Conservation (phyloP, 345 rosid genomes). For the Bretschneidera sinensis region DNA sequence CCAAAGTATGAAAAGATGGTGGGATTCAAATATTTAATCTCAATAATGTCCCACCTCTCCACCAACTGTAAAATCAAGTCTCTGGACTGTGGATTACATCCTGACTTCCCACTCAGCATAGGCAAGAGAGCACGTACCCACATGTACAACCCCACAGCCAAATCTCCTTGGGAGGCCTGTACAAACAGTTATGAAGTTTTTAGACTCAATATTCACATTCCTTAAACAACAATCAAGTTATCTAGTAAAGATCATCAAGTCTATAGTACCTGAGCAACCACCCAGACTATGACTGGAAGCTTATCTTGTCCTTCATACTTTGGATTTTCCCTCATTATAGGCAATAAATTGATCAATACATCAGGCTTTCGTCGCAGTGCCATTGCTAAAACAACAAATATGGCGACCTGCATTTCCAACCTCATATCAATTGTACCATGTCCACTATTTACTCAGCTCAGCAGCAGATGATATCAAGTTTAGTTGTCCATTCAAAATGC, state of each 20-base stretch:
- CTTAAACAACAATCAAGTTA: neutral
- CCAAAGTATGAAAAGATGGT: neutral
- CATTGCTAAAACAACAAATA: slow-evolving; percentile 65
- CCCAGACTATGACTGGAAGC: slow-evolving; percentile 54
- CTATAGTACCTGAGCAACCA: slow-evolving; percentile 48
- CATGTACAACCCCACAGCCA: slow-evolving; percentile 54
- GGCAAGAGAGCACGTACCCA: slow-evolving; percentile 59
- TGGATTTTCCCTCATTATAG: slow-evolving; percentile 39
- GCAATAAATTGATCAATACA: slow-evolving; percentile 43
- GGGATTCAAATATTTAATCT: neutral
- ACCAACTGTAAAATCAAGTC: slow-evolving; percentile 61
- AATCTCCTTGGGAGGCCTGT: slow-evolving; percentile 61
- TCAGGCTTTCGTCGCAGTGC: slow-evolving; percentile 63
- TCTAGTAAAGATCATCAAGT: neutral
- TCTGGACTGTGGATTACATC: slow-evolving; percentile 59
- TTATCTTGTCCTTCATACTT: slow-evolving; percentile 73
- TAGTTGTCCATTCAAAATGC: no score
- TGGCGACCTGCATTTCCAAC: slow-evolving; percentile 50
- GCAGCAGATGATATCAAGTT: neutral
- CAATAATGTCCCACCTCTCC: slow-evolving; percentile 41
- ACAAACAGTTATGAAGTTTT: slow-evolving; percentile 8
- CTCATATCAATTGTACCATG: neutral
- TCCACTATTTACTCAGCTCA: neutral
- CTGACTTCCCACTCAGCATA: slow-evolving; percentile 36
- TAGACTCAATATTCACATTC: neutral